Conservation (phyloP, 2,329 filamentous ascomycete species). For the Plenodomus tracheiphilus region DNA sequence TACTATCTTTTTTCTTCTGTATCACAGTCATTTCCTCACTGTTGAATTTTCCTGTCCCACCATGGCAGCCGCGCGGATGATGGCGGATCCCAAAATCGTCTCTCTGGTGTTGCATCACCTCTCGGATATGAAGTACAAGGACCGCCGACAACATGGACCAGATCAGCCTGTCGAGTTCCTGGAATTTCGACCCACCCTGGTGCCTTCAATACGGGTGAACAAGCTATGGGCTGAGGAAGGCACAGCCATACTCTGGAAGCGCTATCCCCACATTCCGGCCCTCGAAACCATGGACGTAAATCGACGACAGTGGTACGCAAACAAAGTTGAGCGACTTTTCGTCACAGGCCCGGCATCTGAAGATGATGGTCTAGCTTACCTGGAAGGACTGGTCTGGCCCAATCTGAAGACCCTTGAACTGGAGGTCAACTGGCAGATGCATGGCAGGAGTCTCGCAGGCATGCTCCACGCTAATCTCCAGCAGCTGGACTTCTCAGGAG, state of each 20-base stretch:
- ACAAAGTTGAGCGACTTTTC: conserved; percentile 34
- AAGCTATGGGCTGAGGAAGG: conserved; percentile 39
- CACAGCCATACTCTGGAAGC: conserved; percentile 36
- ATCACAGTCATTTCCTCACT: conserved; percentile 1
- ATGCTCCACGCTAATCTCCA: conserved; percentile 33
- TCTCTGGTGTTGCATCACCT: conserved; percentile 31
- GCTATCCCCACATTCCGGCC: conserved; percentile 35
- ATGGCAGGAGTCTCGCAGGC: conserved; percentile 18
- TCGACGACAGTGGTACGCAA: conserved; percentile 36
- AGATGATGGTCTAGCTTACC: conserved; percentile 22
- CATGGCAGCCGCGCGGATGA: conserved; percentile 29
- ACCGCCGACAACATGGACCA: conserved; percentile 34
- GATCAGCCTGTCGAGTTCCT: conserved; percentile 39
- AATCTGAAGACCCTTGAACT: conserved; percentile 33
- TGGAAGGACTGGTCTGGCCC: conserved; percentile 34
- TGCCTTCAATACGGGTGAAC: conserved; percentile 37
- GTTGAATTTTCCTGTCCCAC: conserved; percentile 7
- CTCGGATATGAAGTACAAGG: conserved; percentile 37
- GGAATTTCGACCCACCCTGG: conserved; percentile 39
- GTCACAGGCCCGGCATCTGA: conserved; percentile 19
- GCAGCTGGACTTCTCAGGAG: conserved; percentile 28
- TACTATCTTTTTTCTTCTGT: neutral
- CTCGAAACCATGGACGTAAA: conserved; percentile 23
- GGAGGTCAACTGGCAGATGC: conserved; percentile 30
- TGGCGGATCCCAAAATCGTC: conserved; percentile 30